Evolutionary conservation across 1,284 basidiomycete genomes (phyloP).

Genomic region (Volvariella volvacea): DNA sequence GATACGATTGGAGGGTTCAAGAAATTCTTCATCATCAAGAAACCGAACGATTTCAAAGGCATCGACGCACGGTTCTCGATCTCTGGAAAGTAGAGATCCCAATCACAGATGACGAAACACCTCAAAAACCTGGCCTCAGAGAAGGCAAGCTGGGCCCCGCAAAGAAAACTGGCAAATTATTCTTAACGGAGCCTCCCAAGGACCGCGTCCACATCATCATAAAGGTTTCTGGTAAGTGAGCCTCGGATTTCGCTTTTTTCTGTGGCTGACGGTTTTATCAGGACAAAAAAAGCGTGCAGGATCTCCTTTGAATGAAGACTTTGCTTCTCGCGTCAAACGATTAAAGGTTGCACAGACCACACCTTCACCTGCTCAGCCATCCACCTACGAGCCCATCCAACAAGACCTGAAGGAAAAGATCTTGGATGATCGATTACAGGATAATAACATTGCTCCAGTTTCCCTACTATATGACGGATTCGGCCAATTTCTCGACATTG

Average conservation of each 20-base stretch:
- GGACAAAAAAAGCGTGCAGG: neutral
- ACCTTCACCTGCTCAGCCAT: slow-evolving; percentile 1
- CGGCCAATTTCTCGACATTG: slow-evolving; percentile 7
- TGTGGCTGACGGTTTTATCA: neutral
- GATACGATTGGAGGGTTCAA: neutral
- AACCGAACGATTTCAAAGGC: neutral
- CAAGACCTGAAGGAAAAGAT: slow-evolving; percentile 2
- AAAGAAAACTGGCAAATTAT: too few species aligned
- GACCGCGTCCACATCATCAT: neutral
- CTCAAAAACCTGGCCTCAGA: neutral
- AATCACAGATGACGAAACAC: neutral
- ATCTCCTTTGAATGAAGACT: slow-evolving; percentile 1
- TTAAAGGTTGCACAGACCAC: neutral
- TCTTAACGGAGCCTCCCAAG: neutral
- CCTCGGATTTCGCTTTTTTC: neutral
- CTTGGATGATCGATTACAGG: slow-evolving; percentile 5
- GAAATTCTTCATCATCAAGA: neutral
- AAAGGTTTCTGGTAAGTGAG: neutral
- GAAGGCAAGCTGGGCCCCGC: neutral
- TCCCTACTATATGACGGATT: slow-evolving; percentile 1
- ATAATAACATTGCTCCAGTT: slow-evolving; percentile 2
- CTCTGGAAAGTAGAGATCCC: neutral
- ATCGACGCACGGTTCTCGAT: neutral
- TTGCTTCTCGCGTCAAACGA: slow-evolving; percentile 3
- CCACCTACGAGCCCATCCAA: neutral